These are phyloP conservation scores for Rhizoctonia solani DNA, from an alignment of 1,284 basidiomycete species.

Conservation along the genomic window DNA sequence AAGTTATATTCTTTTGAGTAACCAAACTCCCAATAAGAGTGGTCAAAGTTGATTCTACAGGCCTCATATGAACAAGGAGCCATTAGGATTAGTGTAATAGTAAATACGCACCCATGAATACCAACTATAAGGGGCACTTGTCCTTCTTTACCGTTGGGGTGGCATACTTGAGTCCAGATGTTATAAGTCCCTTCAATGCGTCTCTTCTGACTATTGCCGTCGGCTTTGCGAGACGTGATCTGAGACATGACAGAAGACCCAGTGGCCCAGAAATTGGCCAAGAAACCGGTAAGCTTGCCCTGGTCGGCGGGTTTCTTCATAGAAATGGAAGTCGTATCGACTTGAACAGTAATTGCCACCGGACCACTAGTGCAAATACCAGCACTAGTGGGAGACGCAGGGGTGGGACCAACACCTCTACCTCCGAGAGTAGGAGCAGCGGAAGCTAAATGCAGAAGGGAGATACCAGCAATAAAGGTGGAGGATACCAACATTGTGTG, in stretches of 20 bases:
- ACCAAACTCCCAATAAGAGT: slow-evolving; percentile 45
- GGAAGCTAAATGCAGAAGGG: slow-evolving; percentile 15
- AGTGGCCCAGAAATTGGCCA: slow-evolving; percentile 17
- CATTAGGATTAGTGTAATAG: not conserved
- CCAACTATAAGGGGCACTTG: slow-evolving; percentile 39
- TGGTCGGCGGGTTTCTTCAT: not conserved
- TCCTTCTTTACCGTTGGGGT: slow-evolving; percentile 36
- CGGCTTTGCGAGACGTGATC: not conserved
- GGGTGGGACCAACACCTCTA: not conserved
- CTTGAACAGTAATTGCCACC: slow-evolving; percentile 11
- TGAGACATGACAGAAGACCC: slow-evolving; percentile 6
- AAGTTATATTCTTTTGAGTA: slow-evolving; percentile 43
- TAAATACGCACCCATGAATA: slow-evolving; percentile 41
- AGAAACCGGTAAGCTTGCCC: slow-evolving; percentile 1
- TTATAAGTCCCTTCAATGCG: slow-evolving; percentile 39
- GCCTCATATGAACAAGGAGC: not conserved
- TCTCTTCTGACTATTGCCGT: slow-evolving; percentile 1
- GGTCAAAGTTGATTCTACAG: slow-evolving; percentile 42
- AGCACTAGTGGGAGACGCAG: slow-evolving; percentile 8
- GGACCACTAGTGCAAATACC: slow-evolving; percentile 5
- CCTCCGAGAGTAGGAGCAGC: slow-evolving; percentile 1
- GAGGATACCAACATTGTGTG: slow-evolving; percentile 16
- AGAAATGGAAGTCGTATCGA: not conserved
- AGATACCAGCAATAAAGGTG: slow-evolving; percentile 23
- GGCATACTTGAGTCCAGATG: slow-evolving; percentile 39